These are phyloP conservation scores for Abrus pulchellus DNA, from an alignment of 306 rosid species.

Conservation along the genomic window DNA sequence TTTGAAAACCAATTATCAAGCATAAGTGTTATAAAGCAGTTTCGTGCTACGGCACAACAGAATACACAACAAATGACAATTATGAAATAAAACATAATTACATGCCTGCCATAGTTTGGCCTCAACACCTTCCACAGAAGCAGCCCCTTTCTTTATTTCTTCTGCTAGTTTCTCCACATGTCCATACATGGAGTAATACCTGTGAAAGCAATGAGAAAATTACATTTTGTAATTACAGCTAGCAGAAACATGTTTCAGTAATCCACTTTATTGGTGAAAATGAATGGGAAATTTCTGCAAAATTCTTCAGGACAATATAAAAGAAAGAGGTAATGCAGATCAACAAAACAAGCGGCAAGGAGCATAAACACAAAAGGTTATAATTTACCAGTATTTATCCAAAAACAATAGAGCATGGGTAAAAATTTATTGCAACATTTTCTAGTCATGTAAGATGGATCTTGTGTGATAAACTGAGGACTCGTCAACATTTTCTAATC, in stretches of 20 bases:
- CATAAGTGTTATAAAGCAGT: neutral
- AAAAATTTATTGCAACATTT: neutral
- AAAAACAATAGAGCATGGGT: neutral
- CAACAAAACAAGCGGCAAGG: neutral
- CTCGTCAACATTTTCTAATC: neutral
- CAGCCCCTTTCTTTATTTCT: slow-evolving; percentile 88
- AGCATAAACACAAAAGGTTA: neutral
- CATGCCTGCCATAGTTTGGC: slow-evolving; percentile 91
- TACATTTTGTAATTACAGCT: neutral
- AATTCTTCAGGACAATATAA: neutral
- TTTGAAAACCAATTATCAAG: slow-evolving; percentile 20
- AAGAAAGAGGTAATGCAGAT: slow-evolving; percentile 8
- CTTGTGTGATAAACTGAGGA: neutral
- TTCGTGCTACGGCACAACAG: slow-evolving; percentile 21
- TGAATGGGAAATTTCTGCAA: slow-evolving; percentile 18
- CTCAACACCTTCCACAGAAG: slow-evolving; percentile 92
- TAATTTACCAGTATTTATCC: neutral
- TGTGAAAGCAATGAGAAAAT: slow-evolving; percentile 48
- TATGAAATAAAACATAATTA: slow-evolving; percentile 20
- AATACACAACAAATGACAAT: slow-evolving; percentile 38
- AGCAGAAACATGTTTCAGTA: slow-evolving; percentile 24
- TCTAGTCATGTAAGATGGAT: slow-evolving; percentile 16
- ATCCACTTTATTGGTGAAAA: slow-evolving; percentile 12
- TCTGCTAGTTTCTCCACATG: slow-evolving; percentile 94
- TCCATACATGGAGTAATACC: slow-evolving; percentile 97